Evolutionary conservation across 148 eudicot species (phyloP), one percentile per base, ranked within the genome.

Genomic region (Chenopodium formosanum): DNA sequence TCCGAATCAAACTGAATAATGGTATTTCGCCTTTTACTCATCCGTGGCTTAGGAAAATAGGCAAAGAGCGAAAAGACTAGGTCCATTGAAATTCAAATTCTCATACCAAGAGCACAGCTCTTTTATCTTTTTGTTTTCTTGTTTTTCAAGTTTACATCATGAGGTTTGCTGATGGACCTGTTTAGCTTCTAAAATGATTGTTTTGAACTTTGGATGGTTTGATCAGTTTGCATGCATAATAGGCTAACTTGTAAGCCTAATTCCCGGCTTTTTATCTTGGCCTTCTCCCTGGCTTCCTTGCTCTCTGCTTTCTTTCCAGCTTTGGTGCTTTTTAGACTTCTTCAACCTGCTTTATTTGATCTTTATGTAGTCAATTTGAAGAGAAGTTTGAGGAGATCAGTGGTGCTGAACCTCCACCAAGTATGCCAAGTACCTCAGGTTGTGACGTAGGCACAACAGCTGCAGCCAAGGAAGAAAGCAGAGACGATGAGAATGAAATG

Each of bases 381-480:
- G 99, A 95, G 86, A 94, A 92, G 70, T 90, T 95, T 86, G 99
- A 95, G 87, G 97, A 96, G 88, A 87, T 89, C 40, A 87, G 89
- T 88, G 90, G 88, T 80, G 90, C 58, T 47, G 97, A 89, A 74
- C 91, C 86, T 73, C 84, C 87, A 71, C 83, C 88, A 47, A 85
- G 81, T 74, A 32, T 86, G 79, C 94, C 92, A 78, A 87, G 90
- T 77, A 83, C 86, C 69, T 83, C 92, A 79, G 83, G 80, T 34
- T 47, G 83, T 29, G 78, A 73, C 52, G 89, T 89, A 82, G 80
- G 77, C 79, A 69, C 84, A 53, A 68, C 80, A 68, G 83, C 82
- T 60, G 63, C 80, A 22, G 69, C 81, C 47, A 84, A 78, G 20
- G 83, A 86, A 71, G 91, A 88, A 70, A 79, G 69, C 75, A 69